Evolutionary conservation across 345 rosid species (phyloP).

Genomic region (Microthlaspi erraticum): DNA sequence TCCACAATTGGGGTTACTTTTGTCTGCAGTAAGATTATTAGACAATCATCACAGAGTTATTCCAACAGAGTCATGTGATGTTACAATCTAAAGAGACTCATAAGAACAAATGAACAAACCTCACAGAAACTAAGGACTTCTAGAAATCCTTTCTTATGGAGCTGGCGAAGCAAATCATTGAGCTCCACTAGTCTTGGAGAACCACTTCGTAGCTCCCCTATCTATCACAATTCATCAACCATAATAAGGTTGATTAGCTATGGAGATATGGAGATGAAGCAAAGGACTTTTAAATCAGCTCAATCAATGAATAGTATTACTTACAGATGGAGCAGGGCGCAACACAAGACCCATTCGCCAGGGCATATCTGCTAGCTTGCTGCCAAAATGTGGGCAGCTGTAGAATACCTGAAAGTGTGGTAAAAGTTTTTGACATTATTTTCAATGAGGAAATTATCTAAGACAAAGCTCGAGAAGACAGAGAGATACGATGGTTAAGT

Average conservation of each 20-base stretch:
- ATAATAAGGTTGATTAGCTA: conserved; percentile 11
- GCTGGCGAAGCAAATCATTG: conserved; percentile 80
- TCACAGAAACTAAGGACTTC: conserved; percentile 97
- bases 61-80: not conserved
- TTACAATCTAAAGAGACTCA: conserved; percentile 18
- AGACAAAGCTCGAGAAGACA: not conserved
- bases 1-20: conserved; percentile 96
- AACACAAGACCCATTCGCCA: conserved; percentile 97
- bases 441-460: not conserved
- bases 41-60: not conserved
- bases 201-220: conserved; percentile 95
- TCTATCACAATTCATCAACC: conserved; percentile 49
- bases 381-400: conserved; percentile 98
- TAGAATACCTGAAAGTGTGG: conserved; percentile 75
- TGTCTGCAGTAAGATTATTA: conserved; percentile 62
- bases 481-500: not conserved
- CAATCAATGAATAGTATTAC: conserved; percentile 40
- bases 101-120: conserved; percentile 53
- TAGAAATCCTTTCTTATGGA: conserved; percentile 74
- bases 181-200: conserved; percentile 84
- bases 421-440: conserved; percentile 13
- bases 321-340: conserved; percentile 94
- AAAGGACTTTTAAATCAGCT: conserved; percentile 5
- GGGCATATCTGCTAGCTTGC: conserved; percentile 98
- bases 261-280: not conserved